Evolutionary conservation across 2,329 filamentous ascomycete genomes (phyloP), one percentile per base, ranked within the genome.

Genomic region (Pseudogymnoascus sp.): DNA sequence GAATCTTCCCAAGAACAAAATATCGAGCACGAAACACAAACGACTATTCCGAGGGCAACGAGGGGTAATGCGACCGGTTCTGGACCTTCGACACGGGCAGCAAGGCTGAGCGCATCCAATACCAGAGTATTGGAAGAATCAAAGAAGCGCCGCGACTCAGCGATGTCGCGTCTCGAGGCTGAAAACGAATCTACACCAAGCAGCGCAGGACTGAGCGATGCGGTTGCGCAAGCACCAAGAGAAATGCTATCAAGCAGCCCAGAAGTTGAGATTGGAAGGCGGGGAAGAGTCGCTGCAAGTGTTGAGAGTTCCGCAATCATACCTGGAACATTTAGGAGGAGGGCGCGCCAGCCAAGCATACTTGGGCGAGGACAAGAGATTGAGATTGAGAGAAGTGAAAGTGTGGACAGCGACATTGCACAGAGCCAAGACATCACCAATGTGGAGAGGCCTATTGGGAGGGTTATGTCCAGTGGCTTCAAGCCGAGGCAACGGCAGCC

Each of bases 311-410:
- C 76, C 11, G 74, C 73, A 11, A 73, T 77, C 68, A 86, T 82
- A 18, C 59, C 59, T 2, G 83, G 82, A 12, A 74, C 78, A 4
- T 87, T 87, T 72, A 81, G 78, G 70, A 76, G 84, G 40, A 79
- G 84, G 50, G 77, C 77, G 16, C 77, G 84, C 53, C 83, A 87
- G 70, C 84, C 83, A 1, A 87, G 84, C 71, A 86, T 87, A 62
- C 72, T 87, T 44, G 80, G 82, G 7, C 59, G 21, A 40, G 38
- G 4, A 80, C 81, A 0, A 38, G 61, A 33, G n/a, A 38, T 44
- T 35, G 59, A 38, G 18, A 56, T 56, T 16, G 60, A 47, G 18
- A 56, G 60, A 42, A 60, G 35, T 40, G 59, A 38, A 31, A 60
- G 59, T 40, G 59, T 60, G 59, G 59, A 60, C 7, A 60, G 59